Evolutionary conservation across 805 yeast species (phyloP), one percentile per base, ranked within the genome.

Genomic region (Monosporozyma servazzii): DNA sequence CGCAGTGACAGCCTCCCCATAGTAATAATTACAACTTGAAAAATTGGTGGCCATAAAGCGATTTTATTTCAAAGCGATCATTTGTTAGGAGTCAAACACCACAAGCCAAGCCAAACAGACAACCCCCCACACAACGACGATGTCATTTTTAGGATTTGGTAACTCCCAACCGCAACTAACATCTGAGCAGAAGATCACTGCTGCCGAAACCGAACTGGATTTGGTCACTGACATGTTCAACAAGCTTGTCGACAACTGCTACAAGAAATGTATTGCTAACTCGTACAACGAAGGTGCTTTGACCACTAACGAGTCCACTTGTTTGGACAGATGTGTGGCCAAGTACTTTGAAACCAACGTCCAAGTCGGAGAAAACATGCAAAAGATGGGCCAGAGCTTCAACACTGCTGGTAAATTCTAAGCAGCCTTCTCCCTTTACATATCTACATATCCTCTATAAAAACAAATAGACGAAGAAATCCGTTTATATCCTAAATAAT

Each of bases 201-300:
- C 96, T 58, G 99, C 99, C 49, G 98, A 91, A 73, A 87, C 96
- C 52, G 99, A 91, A 71, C 78, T 91, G 59, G 99, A 91, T 70
- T 85, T 93, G 82, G 96, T 91, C 61, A 90, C 97, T 40, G 96
- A 93, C 61, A 89, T 91, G 97, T 91, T 91, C 81, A 91, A 91
- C 80, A 79, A 83, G 63, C 75, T 90, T 63, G 95, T 89, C 23
- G 90, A 84, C 63, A 84, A 88, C 60, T 90, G 98, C 69, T 93
- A 90, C 71, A 70, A 73, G 59, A 90, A 90, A 73, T 90, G 98
- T 74, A 85, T 89, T 66, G 76, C 68, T 50, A 74, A 73, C 56
- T 61, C 73, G 49, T 90, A 89, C 73, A 61, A 70, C 49, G 90
- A 87, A 50, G 84, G 88, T 51, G 89, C 82, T 23, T 75, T 90